Evolutionary conservation across 306 rosid genomes (phyloP).

Genomic region (Casuarina cunninghamiana): DNA sequence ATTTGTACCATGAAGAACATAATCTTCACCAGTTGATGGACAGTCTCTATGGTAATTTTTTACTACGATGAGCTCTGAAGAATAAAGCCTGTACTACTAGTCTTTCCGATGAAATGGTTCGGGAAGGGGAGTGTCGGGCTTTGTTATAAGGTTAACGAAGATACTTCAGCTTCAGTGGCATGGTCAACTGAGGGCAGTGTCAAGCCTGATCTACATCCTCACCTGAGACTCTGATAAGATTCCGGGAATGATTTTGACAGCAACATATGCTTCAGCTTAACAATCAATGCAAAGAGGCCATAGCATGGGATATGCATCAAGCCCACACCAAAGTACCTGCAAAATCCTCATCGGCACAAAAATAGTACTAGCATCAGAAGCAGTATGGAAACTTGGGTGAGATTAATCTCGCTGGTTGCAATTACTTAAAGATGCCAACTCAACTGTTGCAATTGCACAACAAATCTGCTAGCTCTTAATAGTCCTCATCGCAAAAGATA

Average conservation of each 20-base stretch:
- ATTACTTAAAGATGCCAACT: neutral
- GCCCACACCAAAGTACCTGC: slow-evolving; percentile 81
- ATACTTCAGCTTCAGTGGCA: too few relatives aligned
- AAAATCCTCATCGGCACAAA: slow-evolving; percentile 14
- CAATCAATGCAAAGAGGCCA: slow-evolving; percentile 49
- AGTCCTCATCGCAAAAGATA: neutral
- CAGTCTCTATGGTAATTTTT: neutral
- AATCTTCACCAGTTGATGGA: neutral
- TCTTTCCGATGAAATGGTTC: slow-evolving; percentile 11
- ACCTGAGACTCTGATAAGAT: slow-evolving; percentile 43
- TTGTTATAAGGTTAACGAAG: neutral
- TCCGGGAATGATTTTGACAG: slow-evolving; percentile 53
- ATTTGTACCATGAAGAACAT: neutral
- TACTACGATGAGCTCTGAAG: neutral
- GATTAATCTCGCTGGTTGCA: slow-evolving; percentile 18
- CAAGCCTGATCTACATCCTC: slow-evolving; percentile 10
- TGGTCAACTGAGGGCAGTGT: slow-evolving; percentile 4
- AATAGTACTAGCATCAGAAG: slow-evolving; percentile 12
- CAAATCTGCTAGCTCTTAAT: neutral
- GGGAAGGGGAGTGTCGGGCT: neutral
- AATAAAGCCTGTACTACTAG: neutral
- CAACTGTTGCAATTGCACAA: neutral
- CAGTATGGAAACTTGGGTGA: neutral
- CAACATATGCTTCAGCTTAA: slow-evolving; percentile 53
- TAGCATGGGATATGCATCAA: slow-evolving; percentile 74